phyloP scores from a whole-genome alignment of 106 monocot species.

The Agapanthus africanus region DNA sequence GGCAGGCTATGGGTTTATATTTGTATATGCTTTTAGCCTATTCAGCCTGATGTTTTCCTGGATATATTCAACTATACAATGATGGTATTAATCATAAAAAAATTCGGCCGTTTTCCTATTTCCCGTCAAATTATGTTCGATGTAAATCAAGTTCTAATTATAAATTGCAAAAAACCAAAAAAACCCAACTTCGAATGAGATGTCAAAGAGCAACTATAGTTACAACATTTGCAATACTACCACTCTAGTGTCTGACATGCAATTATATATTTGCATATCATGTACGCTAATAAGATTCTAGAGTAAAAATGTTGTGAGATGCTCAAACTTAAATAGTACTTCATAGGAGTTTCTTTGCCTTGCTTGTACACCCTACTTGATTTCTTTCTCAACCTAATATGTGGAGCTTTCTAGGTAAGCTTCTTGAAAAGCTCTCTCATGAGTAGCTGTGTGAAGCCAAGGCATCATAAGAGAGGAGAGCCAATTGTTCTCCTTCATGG shows the following conservation, averaged over 20 bases:
- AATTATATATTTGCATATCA: neutral
- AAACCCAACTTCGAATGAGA: neutral
- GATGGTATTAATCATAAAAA: neutral
- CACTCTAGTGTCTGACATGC: neutral
- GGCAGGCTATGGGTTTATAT: neutral
- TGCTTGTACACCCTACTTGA: neutral
- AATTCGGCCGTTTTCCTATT: no score
- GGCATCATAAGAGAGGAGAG: slow-evolving; percentile 19
- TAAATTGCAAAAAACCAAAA: neutral
- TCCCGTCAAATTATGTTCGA: no score
- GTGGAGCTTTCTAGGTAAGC: slow-evolving; percentile 36
- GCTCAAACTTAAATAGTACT: neutral
- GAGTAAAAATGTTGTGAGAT: neutral
- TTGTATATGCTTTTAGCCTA: neutral
- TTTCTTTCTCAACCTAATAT: neutral
- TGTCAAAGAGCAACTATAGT: neutral
- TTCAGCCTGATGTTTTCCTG: neutral
- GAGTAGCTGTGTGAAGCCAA: slow-evolving; percentile 85
- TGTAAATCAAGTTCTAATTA: no score
- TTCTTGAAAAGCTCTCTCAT: slow-evolving; percentile 38
- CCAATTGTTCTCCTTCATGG: slow-evolving; percentile 89
- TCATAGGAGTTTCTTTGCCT: neutral
- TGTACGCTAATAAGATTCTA: neutral
- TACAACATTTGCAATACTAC: neutral
- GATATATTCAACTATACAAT: neutral